Evolutionary conservation across 805 yeast genomes (phyloP).

Genomic region (Cyberlindnera nakhonratchasimensis): DNA sequence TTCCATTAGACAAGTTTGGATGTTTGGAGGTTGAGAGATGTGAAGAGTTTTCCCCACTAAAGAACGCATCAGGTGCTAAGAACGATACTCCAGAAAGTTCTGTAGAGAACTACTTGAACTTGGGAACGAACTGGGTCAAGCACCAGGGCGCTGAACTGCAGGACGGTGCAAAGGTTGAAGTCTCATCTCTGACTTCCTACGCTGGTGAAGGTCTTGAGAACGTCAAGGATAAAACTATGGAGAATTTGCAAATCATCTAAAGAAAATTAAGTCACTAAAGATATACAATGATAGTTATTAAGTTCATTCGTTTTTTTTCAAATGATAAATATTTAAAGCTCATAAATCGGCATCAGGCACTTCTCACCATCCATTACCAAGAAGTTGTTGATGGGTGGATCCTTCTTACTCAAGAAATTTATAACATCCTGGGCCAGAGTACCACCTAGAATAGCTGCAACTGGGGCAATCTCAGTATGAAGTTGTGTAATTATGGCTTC

Average conservation of each 20-base stretch:
- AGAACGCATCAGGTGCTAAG: conserved; percentile 80
- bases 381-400: conserved; percentile 79
- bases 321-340: conserved; percentile 31
- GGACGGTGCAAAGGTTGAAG: conserved; percentile 59
- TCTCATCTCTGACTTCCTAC: conserved; percentile 72
- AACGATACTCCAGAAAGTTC: conserved; percentile 87
- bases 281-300: background rate
- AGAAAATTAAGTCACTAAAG: too few relatives aligned
- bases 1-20: conserved; percentile 71
- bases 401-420: conserved; percentile 71
- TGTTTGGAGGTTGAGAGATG: conserved; percentile 85
- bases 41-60: conserved; percentile 90
- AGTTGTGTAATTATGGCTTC: conserved; percentile 44
- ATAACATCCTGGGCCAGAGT: conserved; percentile 86
- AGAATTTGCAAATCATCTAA: conserved; percentile 28
- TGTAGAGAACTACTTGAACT: conserved; percentile 53
- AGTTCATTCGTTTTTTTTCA: too few relatives aligned
- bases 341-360: conserved; percentile 75
- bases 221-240: conserved; percentile 45
- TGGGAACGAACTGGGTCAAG: conserved; percentile 72
- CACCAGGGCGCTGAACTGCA: conserved; percentile 62
- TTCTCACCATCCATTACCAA: conserved; percentile 70
- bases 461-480: conserved; percentile 70
- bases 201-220: conserved; percentile 65
- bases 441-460: conserved; percentile 87